Conservation (phyloP, 2,329 filamentous ascomycete genomes). For the Ascochyta rabiei region DNA sequence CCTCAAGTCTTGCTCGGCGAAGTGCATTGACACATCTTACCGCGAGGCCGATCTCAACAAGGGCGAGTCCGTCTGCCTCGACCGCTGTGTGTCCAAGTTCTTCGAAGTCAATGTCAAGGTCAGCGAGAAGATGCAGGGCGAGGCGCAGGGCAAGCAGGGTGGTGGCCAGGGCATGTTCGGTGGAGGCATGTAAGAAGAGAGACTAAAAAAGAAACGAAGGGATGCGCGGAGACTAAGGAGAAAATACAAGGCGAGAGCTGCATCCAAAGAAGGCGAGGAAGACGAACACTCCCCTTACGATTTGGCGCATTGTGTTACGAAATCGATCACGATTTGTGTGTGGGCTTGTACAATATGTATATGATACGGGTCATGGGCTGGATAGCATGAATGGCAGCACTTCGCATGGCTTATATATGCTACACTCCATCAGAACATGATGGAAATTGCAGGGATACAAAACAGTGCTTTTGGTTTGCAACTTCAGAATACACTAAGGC, state of each 20-base stretch:
- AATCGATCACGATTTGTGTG: conserved; percentile 1
- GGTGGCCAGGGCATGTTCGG: conserved; percentile 36
- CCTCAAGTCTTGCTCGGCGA: conserved; percentile 86
- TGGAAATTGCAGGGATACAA: not conserved
- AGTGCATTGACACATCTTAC: conserved; percentile 92
- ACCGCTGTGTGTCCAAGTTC: conserved; percentile 97
- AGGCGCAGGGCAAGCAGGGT: conserved; percentile 67
- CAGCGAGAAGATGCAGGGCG: conserved; percentile 92
- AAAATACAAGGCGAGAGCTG: not conserved
- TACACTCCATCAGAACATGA: not conserved
- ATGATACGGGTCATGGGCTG: conserved; percentile 12
- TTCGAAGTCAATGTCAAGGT: conserved; percentile 99
- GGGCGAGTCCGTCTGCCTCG: conserved; percentile 96
- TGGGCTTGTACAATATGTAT: conserved; percentile 26
- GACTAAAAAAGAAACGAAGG: too few species aligned
- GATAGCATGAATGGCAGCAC: conserved; percentile 7
- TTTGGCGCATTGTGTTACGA: not conserved
- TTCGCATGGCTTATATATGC: not conserved
- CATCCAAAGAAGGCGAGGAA: not conserved
- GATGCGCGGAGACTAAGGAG: not conserved
- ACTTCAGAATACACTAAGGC: not conserved
- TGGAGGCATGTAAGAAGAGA: conserved; percentile 28
- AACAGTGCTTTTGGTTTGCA: not conserved
- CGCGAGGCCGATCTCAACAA: conserved; percentile 97
- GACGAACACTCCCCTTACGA: conserved; percentile 4